Evolutionary conservation across 2,329 filamentous ascomycete genomes (phyloP), one percentile per base, ranked within the genome.

Genomic region (Pseudogymnoascus verrucosus): DNA sequence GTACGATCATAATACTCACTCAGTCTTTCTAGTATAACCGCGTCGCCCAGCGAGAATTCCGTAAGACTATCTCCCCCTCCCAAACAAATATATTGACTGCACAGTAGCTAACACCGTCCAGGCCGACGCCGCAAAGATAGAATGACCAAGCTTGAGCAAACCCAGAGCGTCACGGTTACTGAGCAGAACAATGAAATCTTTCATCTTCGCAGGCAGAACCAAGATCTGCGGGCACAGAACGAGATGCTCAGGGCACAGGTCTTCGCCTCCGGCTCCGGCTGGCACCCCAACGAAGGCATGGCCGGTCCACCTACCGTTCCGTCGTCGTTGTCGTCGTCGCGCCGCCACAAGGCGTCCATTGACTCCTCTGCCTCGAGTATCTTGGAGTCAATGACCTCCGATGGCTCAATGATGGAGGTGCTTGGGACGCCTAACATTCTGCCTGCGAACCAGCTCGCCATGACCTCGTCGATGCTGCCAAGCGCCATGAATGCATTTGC

Each of bases 81-180:
- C 28, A n/a, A n/a, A n/a, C 39, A 62, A 36, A 60, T 65, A 69
- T 66, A 70, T 64, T 2, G 37, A 61, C 5, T 8, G 23, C 12
- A 51, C 5, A 10, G 14, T n/a, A 26, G 23, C 44, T 51, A 51
- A 51, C 14, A 28, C 12, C 14, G 6, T 44, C n/a, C 47, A 78
- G 77, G 77, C 37, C 76, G 76, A 65, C 70, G 77, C 65, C 74
- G 77, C 62, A 78, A 78, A 68, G 76, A 78, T 65, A 76, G 78
- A 65, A 70, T 78, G 57, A 78, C 74, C 68, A 77, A 74, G 47
- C 74, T 78, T 31, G 77, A 78, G 67, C 73, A 74, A 54, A 74
- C 76, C 37, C 76, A 78, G 63, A 74, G 73, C 61, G 76, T 77
- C 64, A 73, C 76, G 62, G 76, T 67, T 54, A 70, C 68, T 14